A percentile compares a stretch with the other conserved stretches of the same genome.
Evolutionary conservation across 2,329 filamentous ascomycete species (phyloP).

Genomic region (Ceratocystiopsis minuta): DNA sequence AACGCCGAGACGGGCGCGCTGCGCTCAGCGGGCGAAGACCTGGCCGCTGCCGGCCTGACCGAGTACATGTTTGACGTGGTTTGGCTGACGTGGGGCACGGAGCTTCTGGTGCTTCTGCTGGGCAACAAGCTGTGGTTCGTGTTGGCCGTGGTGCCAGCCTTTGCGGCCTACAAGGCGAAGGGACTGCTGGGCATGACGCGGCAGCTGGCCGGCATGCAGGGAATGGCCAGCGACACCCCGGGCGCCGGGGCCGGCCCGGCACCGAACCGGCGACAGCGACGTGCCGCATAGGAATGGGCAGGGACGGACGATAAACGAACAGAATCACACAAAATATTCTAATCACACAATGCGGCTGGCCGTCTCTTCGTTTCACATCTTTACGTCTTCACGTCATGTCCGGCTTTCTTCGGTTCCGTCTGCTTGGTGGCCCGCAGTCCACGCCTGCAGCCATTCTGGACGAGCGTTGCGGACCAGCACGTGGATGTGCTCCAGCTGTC

Average conservation of each 20-base stretch:
- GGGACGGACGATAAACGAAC: not conserved
- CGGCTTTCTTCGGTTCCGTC: no score
- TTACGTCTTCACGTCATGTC: slow-evolving; percentile 12
- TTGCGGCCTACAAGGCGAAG: slow-evolving; percentile 34
- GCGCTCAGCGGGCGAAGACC: slow-evolving; percentile 65
- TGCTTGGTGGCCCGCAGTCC: slow-evolving; percentile 27
- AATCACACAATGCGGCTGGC: no score
- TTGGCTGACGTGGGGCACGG: slow-evolving; percentile 79
- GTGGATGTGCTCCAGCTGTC: slow-evolving; percentile 79
- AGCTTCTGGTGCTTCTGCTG: slow-evolving; percentile 53
- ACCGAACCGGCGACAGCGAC: slow-evolving; percentile 35
- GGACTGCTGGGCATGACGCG: slow-evolving; percentile 35
- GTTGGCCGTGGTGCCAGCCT: slow-evolving; percentile 36
- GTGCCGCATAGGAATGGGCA: slow-evolving; percentile 24
- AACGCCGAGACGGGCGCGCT: slow-evolving; percentile 46
- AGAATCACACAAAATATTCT: not conserved
- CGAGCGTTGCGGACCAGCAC: slow-evolving; percentile 44
- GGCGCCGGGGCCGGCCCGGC: slow-evolving; percentile 17
- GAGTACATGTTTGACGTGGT: slow-evolving; percentile 97
- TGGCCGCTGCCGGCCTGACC: slow-evolving; percentile 72
- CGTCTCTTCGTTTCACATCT: not conserved
- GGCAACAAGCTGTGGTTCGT: slow-evolving; percentile 58
- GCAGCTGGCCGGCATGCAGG: slow-evolving; percentile 31
- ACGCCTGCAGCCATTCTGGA: slow-evolving; percentile 31
- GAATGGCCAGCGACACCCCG: slow-evolving; percentile 20